Percentiles rank a stretch among this genome's conserved stretches.
These are phyloP conservation scores for Cymbopogon citratus DNA, from an alignment of 176 grass and related monocot genomes.

Conservation along the genomic window DNA sequence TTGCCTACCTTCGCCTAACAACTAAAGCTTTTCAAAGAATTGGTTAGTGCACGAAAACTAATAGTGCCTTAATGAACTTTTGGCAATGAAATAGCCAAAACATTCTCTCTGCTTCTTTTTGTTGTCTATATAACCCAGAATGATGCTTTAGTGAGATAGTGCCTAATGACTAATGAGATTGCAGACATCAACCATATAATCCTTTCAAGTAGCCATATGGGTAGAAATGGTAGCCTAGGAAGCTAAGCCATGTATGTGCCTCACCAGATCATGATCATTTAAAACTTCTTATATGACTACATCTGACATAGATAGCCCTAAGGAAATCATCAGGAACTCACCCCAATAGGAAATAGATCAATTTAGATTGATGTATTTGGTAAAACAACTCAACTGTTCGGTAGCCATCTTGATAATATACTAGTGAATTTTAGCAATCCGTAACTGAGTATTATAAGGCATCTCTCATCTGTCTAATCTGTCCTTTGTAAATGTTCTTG, in stretches of 20 bases:
- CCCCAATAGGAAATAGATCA: background rate
- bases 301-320: background rate
- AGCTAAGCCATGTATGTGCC: background rate
- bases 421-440: background rate
- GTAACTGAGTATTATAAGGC: background rate
- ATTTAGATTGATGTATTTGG: background rate
- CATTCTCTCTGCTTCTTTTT: background rate
- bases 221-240: background rate
- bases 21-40: background rate
- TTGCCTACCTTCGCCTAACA: constrained; percentile 1
- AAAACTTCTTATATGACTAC: constrained; percentile 17
- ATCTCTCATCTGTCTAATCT: background rate
- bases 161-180: constrained; percentile 16
- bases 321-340: background rate
- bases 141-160: constrained; percentile 11
- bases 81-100: constrained; percentile 7
- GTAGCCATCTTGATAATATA: constrained; percentile 8
- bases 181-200: background rate
- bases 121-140: constrained; percentile 14
- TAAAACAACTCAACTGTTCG: background rate
- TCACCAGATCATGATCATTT: background rate
- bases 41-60: background rate
- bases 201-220: background rate
- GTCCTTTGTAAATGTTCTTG: background rate
- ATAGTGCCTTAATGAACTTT: background rate